Evolutionary conservation across 352 stramenopile genomes (phyloP), one percentile per base, ranked within the genome.

Genomic region (Saprolegnia diclina): DNA sequence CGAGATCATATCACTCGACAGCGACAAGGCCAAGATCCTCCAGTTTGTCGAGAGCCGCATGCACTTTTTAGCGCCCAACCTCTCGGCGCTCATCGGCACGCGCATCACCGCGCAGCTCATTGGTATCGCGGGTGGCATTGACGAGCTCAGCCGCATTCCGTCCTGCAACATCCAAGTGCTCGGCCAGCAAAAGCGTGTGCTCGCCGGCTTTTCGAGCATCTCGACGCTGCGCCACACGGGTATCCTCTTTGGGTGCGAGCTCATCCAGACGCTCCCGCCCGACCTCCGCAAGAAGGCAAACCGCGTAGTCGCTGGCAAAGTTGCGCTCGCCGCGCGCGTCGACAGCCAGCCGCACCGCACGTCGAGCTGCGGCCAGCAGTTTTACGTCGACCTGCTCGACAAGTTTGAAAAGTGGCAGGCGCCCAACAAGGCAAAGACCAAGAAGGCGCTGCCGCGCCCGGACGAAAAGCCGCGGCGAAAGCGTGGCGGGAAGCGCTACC

Each of bases 361-460:
- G n/a, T 83, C 89, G 35, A 78, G 69, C 7, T 75, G 90, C 48
- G 97, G 96, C 35, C 72, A 82, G 19, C 79, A 84, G 52, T 98
- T 98, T 71, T 82, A 87, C 29, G 78, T 82, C 5, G 89, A 98
- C 35, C 83, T 99, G n/a, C 70, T 94, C 35, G 76, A 79, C 0
- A 99, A 99, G 75, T 96, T 99, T 76, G 84, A 91, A 64, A 98
- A 99, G 71, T 98, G 90, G 89, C 90, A 99, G 71, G 95, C 99
- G 71, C 96, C 96, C 2, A 91, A 98, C 56, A 97, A 98, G 72
- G 96, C 92, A 38, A 98, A 97, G 73, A 96, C 90, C 5, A 95
- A 98, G 72, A 99, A 99, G 76, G 92, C 97, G 11, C 80, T 99
- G 64, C 97, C 97, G 14, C 94, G 96, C 61, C 92, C 94, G 44